phyloP scores from a whole-genome alignment of 345 rosid species.

The Kandelia obovata region DNA sequence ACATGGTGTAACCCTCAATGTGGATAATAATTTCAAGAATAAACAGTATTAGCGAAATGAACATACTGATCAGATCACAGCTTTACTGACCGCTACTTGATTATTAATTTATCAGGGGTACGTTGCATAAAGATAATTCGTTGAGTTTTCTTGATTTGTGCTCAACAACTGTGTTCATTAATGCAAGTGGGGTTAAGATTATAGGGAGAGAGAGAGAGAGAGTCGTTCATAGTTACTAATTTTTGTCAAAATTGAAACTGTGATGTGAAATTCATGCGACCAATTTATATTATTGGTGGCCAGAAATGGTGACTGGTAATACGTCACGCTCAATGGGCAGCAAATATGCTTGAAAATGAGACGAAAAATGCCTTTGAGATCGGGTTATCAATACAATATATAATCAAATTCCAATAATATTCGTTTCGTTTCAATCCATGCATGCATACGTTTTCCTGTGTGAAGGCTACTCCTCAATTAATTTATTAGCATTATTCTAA shows the following conservation, averaged over 20 bases:
- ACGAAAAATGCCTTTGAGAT: constrained; percentile 9
- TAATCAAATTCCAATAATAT: not conserved
- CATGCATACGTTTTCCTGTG: not conserved
- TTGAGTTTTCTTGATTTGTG: too few relatives aligned
- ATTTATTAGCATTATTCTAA: not conserved
- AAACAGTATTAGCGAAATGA: too few relatives aligned
- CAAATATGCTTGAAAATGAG: constrained; percentile 10
- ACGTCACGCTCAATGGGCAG: constrained; percentile 17
- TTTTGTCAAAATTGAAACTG: not conserved
- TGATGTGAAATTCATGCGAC: not conserved
- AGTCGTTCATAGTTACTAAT: too few relatives aligned
- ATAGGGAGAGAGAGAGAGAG: too few relatives aligned
- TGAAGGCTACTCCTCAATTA: not conserved
- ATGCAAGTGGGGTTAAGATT: not conserved
- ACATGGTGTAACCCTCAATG: too few relatives aligned
- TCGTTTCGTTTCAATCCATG: not conserved
- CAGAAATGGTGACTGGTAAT: constrained; percentile 9
- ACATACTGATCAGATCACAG: too few relatives aligned
- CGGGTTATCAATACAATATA: not conserved
- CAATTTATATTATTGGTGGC: not conserved
- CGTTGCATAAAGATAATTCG: too few relatives aligned
- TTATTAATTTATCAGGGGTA: too few relatives aligned
- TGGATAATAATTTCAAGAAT: too few relatives aligned
- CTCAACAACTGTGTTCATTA: not conserved
- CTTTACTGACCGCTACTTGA: too few relatives aligned